These are phyloP conservation scores for Lathyrus oleraceus DNA, from an alignment of 306 rosid species.

Conservation along the genomic window DNA sequence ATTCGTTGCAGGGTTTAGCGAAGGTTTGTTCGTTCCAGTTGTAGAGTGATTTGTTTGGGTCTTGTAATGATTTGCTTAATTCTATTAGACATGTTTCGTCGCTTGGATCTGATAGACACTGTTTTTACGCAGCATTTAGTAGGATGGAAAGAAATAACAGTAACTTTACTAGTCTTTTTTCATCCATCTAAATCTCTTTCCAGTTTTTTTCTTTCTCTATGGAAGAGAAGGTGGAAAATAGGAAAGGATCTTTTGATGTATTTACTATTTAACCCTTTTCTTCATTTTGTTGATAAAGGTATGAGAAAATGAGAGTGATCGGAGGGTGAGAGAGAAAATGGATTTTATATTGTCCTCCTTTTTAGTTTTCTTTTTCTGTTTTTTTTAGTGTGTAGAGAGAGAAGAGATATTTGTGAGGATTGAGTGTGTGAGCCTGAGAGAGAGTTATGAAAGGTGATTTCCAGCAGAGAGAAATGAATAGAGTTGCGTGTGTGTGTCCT, in stretches of 20 bases:
- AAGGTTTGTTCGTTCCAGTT: slow-evolving; percentile 76
- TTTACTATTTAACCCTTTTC: slow-evolving; percentile 14
- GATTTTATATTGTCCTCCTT: no score
- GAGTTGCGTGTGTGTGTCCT: no score
- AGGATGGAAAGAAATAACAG: neutral
- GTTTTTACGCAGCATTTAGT: neutral
- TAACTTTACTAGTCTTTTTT: slow-evolving; percentile 36
- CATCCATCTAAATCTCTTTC: slow-evolving; percentile 39
- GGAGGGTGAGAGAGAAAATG: neutral
- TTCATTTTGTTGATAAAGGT: neutral
- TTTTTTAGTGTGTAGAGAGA: no score
- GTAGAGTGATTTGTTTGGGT: slow-evolving; percentile 53
- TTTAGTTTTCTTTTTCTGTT: no score
- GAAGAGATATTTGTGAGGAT: no score
- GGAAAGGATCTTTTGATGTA: neutral
- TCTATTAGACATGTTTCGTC: slow-evolving; percentile 76
- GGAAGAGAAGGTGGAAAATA: no score
- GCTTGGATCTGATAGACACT: slow-evolving; percentile 70
- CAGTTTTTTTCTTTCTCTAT: neutral
- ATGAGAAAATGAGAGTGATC: neutral
- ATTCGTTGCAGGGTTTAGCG: slow-evolving; percentile 79
- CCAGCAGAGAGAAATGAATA: no score
- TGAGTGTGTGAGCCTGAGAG: no score
- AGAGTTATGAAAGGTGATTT: no score
- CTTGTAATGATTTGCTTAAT: slow-evolving; percentile 63